Evolutionary conservation across 2,329 filamentous ascomycete species (phyloP).

Genomic region (Colletotrichum lupini): DNA sequence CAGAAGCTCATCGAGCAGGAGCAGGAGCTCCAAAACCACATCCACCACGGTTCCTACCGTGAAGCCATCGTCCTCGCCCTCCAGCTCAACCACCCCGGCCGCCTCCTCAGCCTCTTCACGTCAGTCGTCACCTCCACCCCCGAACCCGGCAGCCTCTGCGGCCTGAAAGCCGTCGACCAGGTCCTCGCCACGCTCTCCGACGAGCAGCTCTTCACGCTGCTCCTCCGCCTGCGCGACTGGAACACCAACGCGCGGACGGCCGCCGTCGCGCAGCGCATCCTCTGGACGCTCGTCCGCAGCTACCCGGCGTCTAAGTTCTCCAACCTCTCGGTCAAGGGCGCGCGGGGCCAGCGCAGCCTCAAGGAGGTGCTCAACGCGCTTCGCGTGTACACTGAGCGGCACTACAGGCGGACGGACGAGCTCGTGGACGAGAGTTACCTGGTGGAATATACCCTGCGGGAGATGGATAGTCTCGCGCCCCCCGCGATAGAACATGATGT

Average conservation of each 20-base stretch:
- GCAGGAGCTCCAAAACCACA: constrained; percentile 93
- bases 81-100: constrained; percentile 92
- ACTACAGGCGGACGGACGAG: constrained; percentile 91
- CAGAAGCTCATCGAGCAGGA: constrained; percentile 91
- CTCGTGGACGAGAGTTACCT: constrained; percentile 94
- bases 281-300: constrained; percentile 81
- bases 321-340: constrained; percentile 71
- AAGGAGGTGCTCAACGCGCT: constrained; percentile 90
- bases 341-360: constrained; percentile 71
- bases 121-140: constrained; percentile 75
- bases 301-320: constrained; percentile 85
- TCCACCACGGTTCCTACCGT: constrained; percentile 86
- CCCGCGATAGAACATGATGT: constrained; percentile 51
- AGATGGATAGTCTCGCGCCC: constrained; percentile 84
- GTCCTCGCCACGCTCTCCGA: constrained; percentile 83
- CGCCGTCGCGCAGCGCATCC: constrained; percentile 84
- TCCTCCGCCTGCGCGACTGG: constrained; percentile 91
- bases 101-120: constrained; percentile 86
- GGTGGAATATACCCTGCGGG: constrained; percentile 89
- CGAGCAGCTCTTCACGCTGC: constrained; percentile 85
- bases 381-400: constrained; percentile 89
- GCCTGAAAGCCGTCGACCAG: constrained; percentile 79
- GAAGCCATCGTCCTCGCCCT: constrained; percentile 93
- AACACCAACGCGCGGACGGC: constrained; percentile 94
- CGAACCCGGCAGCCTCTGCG: constrained; percentile 73